Evolutionary conservation across 208 protist genomes (phyloP).

Genomic region (Leishmania arabica): DNA sequence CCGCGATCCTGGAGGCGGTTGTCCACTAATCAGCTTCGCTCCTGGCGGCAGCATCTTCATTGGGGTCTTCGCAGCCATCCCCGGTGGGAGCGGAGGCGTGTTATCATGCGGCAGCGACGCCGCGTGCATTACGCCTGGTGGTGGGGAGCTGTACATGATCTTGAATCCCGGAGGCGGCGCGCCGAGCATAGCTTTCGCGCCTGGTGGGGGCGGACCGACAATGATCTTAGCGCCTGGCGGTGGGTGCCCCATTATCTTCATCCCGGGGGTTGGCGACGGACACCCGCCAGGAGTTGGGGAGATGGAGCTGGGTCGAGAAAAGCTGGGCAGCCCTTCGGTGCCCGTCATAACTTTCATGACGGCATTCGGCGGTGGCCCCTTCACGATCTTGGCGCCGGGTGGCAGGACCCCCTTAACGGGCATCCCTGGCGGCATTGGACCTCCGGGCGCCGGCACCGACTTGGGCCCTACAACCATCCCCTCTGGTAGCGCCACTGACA

Average conservation of each 20-base stretch:
- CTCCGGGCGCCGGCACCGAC: conserved; percentile 4
- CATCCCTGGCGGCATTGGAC: conserved; percentile 10
- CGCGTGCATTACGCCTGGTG: conserved; percentile 19
- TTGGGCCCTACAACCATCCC: conserved; percentile 20
- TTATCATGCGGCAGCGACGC: conserved; percentile 4
- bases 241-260: conserved; percentile 43
- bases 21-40: conserved; percentile 45
- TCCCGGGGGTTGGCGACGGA: conserved; percentile 38
- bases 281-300: conserved; percentile 11
- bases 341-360: conserved; percentile 35
- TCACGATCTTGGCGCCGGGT: conserved; percentile 49
- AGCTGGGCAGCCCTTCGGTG: conserved; percentile 5
- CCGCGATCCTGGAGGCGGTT: conserved; percentile 46
- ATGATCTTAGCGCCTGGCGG: conserved; percentile 6
- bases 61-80: conserved; percentile 12
- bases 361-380: conserved; percentile 44
- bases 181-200: conserved; percentile 14
- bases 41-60: conserved; percentile 35
- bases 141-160: conserved; percentile 49
- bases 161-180: conserved; percentile 44
- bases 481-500: background rate
- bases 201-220: conserved; percentile 16
- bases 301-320: background rate
- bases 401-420: conserved; percentile 26
- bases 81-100: conserved; percentile 19